Conservation (phyloP, 2,329 filamentous ascomycete species). For the Bipolaris gigantea region DNA sequence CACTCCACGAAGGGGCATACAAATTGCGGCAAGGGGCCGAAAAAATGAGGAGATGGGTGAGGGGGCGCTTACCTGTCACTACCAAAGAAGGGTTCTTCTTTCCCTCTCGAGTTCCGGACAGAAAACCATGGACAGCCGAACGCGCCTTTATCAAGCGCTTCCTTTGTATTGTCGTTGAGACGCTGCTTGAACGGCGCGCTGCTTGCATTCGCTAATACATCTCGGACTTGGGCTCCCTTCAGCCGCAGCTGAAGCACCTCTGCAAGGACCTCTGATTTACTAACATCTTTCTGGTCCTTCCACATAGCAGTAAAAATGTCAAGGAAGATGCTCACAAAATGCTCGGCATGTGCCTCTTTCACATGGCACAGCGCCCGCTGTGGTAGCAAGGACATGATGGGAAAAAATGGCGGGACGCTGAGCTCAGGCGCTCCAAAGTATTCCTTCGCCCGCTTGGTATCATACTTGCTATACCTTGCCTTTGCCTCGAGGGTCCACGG, state of each 20-base stretch:
- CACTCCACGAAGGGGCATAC: not conserved
- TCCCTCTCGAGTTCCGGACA: conserved; percentile 61
- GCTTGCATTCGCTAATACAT: conserved; percentile 58
- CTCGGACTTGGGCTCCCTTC: conserved; percentile 54
- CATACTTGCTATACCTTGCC: conserved; percentile 59
- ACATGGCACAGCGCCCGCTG: conserved; percentile 69
- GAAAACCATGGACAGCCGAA: conserved; percentile 79
- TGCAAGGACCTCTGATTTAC: conserved; percentile 58
- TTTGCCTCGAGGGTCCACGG: conserved; percentile 74
- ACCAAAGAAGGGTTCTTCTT: conserved; percentile 72
- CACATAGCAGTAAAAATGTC: conserved; percentile 65
- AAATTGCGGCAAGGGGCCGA: not conserved
- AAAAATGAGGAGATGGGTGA: not conserved
- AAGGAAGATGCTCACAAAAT: conserved; percentile 57
- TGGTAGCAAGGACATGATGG: conserved; percentile 59
- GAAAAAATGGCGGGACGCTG: conserved; percentile 54
- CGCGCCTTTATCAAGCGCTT: conserved; percentile 65
- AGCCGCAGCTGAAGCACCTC: conserved; percentile 54
- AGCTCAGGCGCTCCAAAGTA: conserved; percentile 54
- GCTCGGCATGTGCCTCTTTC: conserved; percentile 58
- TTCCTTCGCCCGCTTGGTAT: conserved; percentile 53
- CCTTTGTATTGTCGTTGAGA: conserved; percentile 62
- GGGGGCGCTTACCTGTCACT: conserved; percentile 62
- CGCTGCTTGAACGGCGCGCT: conserved; percentile 56
- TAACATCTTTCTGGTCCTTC: conserved; percentile 62